Conservation (phyloP, 176 grass and related monocot genomes). For the Rhynchospora breviuscula region DNA sequence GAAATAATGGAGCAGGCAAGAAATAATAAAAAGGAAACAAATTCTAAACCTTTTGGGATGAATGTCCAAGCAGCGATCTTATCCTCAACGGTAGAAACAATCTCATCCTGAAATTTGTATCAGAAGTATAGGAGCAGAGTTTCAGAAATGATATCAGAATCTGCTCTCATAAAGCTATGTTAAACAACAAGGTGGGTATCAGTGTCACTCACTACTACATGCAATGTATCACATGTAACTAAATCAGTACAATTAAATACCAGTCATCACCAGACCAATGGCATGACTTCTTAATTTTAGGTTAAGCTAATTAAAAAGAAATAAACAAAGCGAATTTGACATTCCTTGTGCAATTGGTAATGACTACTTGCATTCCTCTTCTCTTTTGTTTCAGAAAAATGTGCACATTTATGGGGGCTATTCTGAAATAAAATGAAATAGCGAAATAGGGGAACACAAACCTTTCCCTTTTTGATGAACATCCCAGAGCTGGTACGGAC, state of each 20-base stretch:
- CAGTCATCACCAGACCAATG: not conserved
- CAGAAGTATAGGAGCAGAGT: not conserved
- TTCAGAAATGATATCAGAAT: not conserved
- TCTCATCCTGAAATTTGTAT: conserved; percentile 57
- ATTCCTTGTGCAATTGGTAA: not conserved
- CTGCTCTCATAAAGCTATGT: not conserved
- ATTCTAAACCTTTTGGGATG: conserved; percentile 78
- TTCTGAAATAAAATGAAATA: not conserved
- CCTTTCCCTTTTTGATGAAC: conserved; percentile 75
- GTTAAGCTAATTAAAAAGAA: not conserved
- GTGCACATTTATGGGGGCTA: not conserved
- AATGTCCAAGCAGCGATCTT: conserved; percentile 99
- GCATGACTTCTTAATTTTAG: not conserved
- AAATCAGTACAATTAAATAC: not conserved
- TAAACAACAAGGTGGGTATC: not conserved
- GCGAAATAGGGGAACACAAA: conserved; percentile 15
- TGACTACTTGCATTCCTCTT: not conserved
- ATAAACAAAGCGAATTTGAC: not conserved
- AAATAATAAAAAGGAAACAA: not conserved
- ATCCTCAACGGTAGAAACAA: conserved; percentile 81
- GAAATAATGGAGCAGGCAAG: not conserved
- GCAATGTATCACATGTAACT: not conserved
- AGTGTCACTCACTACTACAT: not conserved
- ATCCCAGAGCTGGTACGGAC: conserved; percentile 76
- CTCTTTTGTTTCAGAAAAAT: not conserved